Evolutionary conservation across 371 early-diverging fungal genomes (phyloP).

Genomic region (Apophysomyces trapeziformis): DNA sequence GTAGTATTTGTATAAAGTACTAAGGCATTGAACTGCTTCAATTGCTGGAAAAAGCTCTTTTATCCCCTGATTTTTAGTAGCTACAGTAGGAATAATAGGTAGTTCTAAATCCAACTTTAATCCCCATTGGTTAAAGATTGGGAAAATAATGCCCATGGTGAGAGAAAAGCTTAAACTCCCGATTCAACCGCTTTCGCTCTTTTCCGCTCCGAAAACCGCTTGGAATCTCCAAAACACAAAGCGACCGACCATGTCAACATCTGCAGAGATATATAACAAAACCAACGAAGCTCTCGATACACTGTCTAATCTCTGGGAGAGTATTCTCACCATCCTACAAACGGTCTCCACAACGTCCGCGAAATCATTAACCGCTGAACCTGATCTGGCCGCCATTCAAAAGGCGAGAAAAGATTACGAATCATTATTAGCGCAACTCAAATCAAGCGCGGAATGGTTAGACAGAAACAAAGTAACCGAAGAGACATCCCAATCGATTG

Average conservation of each 20-base stretch:
- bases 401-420: constrained; percentile 41
- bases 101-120: too few relatives aligned
- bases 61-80: too few relatives aligned
- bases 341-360: constrained; percentile 37
- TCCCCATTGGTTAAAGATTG: too few relatives aligned
- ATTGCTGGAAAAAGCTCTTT: too few relatives aligned
- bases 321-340: constrained; percentile 37
- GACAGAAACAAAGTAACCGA: constrained; percentile 20
- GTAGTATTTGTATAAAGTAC: too few relatives aligned
- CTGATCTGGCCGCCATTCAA: constrained; percentile 37
- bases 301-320: constrained; percentile 42
- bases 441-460: constrained; percentile 31
- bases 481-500: constrained; percentile 1
- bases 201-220: too few relatives aligned
- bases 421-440: constrained; percentile 24
- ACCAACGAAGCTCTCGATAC: constrained; percentile 35
- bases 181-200: too few relatives aligned
- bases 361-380: constrained; percentile 42
- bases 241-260: neutral
- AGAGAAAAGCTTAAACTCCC: too few relatives aligned
- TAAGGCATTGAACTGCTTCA: too few relatives aligned
- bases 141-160: too few relatives aligned
- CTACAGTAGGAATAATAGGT: too few relatives aligned
- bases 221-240: too few relatives aligned
- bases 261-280: constrained; percentile 27